Conservation (phyloP, 352 stramenopile genomes). For the Chrysophaeum taylorii region DNA sequence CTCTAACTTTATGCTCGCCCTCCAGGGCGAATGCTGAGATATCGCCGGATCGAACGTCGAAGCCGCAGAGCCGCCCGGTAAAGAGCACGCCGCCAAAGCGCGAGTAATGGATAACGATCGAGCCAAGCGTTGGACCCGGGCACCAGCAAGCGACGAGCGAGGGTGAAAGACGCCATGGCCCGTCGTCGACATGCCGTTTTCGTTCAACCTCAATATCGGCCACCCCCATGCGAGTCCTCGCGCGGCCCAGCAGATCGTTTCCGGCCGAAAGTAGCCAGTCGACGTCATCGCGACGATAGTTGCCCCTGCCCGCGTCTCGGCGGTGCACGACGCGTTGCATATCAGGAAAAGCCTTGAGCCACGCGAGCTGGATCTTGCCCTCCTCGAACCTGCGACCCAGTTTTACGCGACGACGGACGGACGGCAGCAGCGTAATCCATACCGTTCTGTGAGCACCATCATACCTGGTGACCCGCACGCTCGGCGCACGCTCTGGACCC, state of each 20-base stretch:
- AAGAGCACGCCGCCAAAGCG: not conserved
- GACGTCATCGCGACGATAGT: not conserved
- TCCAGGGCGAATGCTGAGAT: not conserved
- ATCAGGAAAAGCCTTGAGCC: not conserved
- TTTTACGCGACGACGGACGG: too few relatives aligned
- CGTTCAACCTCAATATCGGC: not conserved
- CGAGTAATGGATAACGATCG: not conserved
- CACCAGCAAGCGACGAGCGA: not conserved
- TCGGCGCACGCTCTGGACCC: too few relatives aligned
- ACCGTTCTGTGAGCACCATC: too few relatives aligned
- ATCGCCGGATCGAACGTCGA: not conserved
- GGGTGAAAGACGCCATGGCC: not conserved
- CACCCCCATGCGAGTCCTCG: not conserved
- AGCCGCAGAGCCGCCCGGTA: not conserved
- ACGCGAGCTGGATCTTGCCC: not conserved
- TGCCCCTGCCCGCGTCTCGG: constrained; percentile 6
- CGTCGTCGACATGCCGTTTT: not conserved
- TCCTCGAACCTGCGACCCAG: not conserved
- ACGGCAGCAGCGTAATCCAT: too few relatives aligned
- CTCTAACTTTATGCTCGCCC: not conserved
- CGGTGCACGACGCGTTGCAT: not conserved
- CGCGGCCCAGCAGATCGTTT: not conserved
- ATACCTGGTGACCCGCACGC: too few relatives aligned
- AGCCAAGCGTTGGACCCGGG: not conserved
- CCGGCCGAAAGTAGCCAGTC: not conserved